Conservation (phyloP, 164 flowering plant genomes). For the Brasenia schreberi region DNA sequence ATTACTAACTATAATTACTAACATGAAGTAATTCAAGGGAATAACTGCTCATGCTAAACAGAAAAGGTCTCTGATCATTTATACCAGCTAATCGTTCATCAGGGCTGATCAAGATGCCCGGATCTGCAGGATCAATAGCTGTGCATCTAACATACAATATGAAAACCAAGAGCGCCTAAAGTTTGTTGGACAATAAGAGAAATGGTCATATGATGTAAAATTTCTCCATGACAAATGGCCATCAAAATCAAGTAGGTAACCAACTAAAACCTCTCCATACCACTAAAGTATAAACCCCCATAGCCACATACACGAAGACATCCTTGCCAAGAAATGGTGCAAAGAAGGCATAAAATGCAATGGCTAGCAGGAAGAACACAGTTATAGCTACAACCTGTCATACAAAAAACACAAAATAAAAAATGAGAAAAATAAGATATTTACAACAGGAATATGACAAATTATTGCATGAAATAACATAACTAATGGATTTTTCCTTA, state of each 20-base stretch:
- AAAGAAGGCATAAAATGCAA: slow-evolving; percentile 90
- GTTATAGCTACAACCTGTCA: slow-evolving; percentile 87
- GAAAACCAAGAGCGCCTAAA: slow-evolving; percentile 71
- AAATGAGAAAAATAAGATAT: not conserved
- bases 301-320: slow-evolving; percentile 61
- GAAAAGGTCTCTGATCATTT: no score
- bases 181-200: slow-evolving; percentile 1
- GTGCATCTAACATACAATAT: slow-evolving; percentile 83
- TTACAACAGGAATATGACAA: not conserved
- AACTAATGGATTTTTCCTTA: not conserved
- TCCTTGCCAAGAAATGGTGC: slow-evolving; percentile 86
- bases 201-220: not conserved
- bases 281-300: slow-evolving; percentile 68
- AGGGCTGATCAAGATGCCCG: slow-evolving; percentile 55
- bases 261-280: slow-evolving; percentile 25
- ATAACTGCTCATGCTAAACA: not conserved
- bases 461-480: not conserved
- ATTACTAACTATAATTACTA: not conserved
- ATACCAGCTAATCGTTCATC: slow-evolving; percentile 10
- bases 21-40: not conserved
- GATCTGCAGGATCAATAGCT: slow-evolving; percentile 93
- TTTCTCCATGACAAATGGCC: not conserved
- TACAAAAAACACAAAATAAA: slow-evolving; percentile 3
- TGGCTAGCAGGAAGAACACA: slow-evolving; percentile 64
- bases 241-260: not conserved